Conservation (phyloP, 2,329 filamentous ascomycete species). For the Scortechinia acanthostroma region DNA sequence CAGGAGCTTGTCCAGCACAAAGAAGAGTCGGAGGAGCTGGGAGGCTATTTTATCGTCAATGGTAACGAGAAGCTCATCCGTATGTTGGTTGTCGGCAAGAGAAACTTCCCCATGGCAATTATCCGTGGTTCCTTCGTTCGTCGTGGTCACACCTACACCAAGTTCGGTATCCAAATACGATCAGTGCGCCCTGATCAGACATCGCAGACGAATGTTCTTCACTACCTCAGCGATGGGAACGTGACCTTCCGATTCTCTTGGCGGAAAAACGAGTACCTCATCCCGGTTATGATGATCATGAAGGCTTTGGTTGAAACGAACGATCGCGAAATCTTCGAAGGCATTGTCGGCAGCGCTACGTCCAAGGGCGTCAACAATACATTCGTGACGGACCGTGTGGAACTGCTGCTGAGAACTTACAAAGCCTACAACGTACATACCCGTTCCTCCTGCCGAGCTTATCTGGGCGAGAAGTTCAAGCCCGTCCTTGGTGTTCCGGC, state of each 20-base stretch:
- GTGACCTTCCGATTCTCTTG: conserved; percentile 96
- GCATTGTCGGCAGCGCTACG: conserved; percentile 71
- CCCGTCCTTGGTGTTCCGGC: conserved; percentile 78
- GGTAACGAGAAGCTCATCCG: conserved; percentile 95
- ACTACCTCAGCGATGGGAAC: conserved; percentile 92
- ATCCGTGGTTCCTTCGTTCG: conserved; percentile 82
- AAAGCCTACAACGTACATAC: conserved; percentile 82
- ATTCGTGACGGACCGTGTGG: conserved; percentile 89
- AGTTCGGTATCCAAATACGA: conserved; percentile 83
- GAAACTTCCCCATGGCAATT: conserved; percentile 94
- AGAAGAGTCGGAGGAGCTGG: conserved; percentile 92
- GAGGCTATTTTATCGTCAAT: conserved; percentile 95
- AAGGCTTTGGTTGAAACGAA: conserved; percentile 95
- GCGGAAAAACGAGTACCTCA: conserved; percentile 94
- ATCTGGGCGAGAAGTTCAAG: conserved; percentile 84
- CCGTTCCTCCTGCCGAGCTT: conserved; percentile 74
- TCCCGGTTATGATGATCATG: conserved; percentile 91
- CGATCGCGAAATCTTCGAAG: conserved; percentile 90
- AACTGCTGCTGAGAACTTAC: conserved; percentile 85
- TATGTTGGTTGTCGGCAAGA: conserved; percentile 78
- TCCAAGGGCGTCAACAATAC: conserved; percentile 79
- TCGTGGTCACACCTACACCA: conserved; percentile 79
- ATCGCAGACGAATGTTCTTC: conserved; percentile 91
- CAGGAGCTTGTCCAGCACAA: conserved; percentile 76
- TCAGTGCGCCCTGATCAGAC: conserved; percentile 95